phyloP scores from a whole-genome alignment of 495 filamentous ascomycete genomes.

The Pyrenula aspistea region DNA sequence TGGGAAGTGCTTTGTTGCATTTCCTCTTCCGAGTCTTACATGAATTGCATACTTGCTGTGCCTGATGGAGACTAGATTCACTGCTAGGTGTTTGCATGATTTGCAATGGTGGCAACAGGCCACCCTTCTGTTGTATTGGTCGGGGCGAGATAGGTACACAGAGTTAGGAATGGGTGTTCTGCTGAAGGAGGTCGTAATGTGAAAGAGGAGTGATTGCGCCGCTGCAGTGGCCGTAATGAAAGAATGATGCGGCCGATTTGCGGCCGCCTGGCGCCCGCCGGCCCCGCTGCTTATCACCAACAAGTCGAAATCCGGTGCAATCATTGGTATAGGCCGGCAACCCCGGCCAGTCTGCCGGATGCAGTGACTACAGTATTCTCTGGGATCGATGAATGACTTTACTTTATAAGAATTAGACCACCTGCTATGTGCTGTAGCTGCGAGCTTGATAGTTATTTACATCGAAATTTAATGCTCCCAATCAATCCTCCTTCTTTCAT shows the following conservation, averaged over 20 bases:
- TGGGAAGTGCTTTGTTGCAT: constrained; percentile 12
- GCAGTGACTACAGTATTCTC: too few relatives aligned
- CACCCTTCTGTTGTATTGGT: neutral
- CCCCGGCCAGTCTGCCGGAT: too few relatives aligned
- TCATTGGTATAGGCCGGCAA: too few relatives aligned
- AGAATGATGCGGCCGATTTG: neutral
- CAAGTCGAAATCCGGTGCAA: too few relatives aligned
- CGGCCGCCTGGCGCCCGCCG: neutral
- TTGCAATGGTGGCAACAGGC: neutral
- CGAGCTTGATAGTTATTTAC: neutral
- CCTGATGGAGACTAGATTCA: constrained; percentile 6
- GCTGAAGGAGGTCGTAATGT: neutral
- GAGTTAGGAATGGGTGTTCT: neutral
- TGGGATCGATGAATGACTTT: too few relatives aligned
- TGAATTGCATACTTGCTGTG: constrained; percentile 9
- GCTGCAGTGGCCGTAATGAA: neutral
- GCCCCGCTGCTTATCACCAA: neutral
- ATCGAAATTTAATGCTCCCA: neutral
- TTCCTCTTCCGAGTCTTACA: constrained; percentile 12
- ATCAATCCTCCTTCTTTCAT: too few relatives aligned
- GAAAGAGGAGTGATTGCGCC: neutral
- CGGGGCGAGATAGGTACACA: neutral
- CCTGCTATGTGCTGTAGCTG: neutral
- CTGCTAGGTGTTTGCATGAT: constrained; percentile 4
- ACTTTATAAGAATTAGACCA: neutral